phyloP scores from a whole-genome alignment of 495 filamentous ascomycete genomes.

The Articulospora tetracladia region DNA sequence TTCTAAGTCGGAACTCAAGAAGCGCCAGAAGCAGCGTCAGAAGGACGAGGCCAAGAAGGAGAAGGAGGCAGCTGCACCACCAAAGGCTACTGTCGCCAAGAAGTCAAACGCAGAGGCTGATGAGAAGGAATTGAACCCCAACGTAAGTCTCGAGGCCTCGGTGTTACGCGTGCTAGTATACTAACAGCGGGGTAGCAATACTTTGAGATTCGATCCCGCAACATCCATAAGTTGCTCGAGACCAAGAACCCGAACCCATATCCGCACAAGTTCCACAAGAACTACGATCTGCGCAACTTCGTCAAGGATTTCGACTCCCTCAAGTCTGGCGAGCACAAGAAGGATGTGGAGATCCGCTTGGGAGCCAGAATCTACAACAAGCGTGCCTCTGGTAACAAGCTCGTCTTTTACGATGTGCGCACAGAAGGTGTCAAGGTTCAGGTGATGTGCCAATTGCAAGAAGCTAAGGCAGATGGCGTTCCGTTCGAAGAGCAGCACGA shows the following conservation, averaged over 20 bases:
- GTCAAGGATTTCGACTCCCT: slow-evolving; percentile 68
- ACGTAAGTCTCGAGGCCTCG: slow-evolving; percentile 50
- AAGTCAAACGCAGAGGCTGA: slow-evolving; percentile 64
- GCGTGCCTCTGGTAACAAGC: slow-evolving; percentile 75
- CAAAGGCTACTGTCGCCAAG: slow-evolving; percentile 61
- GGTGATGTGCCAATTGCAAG: slow-evolving; percentile 84
- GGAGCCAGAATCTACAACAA: slow-evolving; percentile 88
- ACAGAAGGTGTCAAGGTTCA: slow-evolving; percentile 82
- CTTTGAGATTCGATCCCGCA: slow-evolving; percentile 88
- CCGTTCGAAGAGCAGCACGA: slow-evolving; percentile 87
- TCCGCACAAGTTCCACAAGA: slow-evolving; percentile 94
- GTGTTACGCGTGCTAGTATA: neutral
- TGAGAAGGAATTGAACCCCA: slow-evolving; percentile 83
- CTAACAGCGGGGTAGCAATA: slow-evolving; percentile 66
- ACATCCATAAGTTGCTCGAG: slow-evolving; percentile 79
- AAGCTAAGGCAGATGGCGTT: slow-evolving; percentile 52
- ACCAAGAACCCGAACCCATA: slow-evolving; percentile 83
- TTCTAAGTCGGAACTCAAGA: slow-evolving; percentile 92
- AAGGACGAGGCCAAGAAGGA: slow-evolving; percentile 83
- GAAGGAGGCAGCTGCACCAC: slow-evolving; percentile 72
- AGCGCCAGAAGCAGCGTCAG: slow-evolving; percentile 86
- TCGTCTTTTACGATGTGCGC: slow-evolving; percentile 91
- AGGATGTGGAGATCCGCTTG: slow-evolving; percentile 67
- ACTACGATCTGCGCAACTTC: slow-evolving; percentile 73
- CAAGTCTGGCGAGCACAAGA: slow-evolving; percentile 78